A percentile compares a stretch with the other conserved stretches of the same genome.
These are phyloP conservation scores for Sporisorium sorghi DNA, from an alignment of 1,284 basidiomycete genomes.

Conservation along the genomic window DNA sequence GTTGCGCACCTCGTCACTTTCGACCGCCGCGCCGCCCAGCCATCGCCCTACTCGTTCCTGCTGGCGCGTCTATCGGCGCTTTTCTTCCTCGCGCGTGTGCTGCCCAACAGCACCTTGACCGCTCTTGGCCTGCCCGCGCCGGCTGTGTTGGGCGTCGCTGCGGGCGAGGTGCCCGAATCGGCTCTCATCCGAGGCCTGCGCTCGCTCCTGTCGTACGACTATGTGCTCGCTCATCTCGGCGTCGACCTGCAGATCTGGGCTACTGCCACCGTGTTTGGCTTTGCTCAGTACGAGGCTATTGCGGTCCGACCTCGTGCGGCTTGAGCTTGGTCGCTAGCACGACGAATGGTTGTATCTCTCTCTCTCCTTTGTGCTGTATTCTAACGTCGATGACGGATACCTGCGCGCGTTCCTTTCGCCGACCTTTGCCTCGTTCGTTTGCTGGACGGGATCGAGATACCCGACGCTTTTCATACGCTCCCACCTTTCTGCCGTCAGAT, in stretches of 20 bases:
- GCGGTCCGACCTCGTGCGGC: slow-evolving; percentile 48
- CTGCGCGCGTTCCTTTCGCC: slow-evolving; percentile 1
- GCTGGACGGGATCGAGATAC: slow-evolving; percentile 29
- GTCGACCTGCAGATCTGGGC: slow-evolving; percentile 54
- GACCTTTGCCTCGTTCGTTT: slow-evolving; percentile 6
- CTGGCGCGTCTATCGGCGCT: slow-evolving; percentile 57
- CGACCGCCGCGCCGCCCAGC: slow-evolving; percentile 45
- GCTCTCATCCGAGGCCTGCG: slow-evolving; percentile 32
- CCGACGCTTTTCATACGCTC: slow-evolving; percentile 13
- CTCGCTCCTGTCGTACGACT: slow-evolving; percentile 48
- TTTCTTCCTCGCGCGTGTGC: slow-evolving; percentile 44
- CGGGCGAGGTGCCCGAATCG: slow-evolving; percentile 49
- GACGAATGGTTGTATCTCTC: not conserved
- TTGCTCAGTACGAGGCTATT: slow-evolving; percentile 55
- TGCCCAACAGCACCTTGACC: slow-evolving; percentile 42
- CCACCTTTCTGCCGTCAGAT: not conserved
- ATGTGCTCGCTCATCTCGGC: slow-evolving; percentile 46
- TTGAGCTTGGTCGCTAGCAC: not conserved
- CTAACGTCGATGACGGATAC: slow-evolving; percentile 11
- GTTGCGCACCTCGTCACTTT: slow-evolving; percentile 60
- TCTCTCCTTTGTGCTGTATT: slow-evolving; percentile 15
- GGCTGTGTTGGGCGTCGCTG: slow-evolving; percentile 52
- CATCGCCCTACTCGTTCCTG: slow-evolving; percentile 57
- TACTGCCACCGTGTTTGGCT: slow-evolving; percentile 49
- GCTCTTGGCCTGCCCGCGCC: slow-evolving; percentile 36